These are phyloP conservation scores for Moniliella sp. DNA, from an alignment of 1,284 basidiomycete species.

Conservation along the genomic window DNA sequence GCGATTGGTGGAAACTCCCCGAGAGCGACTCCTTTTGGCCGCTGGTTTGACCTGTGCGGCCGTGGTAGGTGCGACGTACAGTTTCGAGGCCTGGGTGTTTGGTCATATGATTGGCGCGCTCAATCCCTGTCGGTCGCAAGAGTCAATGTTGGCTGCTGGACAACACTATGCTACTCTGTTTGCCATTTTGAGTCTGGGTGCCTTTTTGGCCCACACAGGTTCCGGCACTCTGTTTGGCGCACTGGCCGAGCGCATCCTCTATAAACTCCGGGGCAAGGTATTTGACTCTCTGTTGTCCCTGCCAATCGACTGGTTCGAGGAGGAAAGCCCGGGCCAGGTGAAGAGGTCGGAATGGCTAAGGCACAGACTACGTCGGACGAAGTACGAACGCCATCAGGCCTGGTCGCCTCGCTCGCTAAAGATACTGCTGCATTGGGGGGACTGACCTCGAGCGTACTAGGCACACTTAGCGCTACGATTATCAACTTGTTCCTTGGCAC, in stretches of 20 bases:
- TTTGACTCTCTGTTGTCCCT: constrained; percentile 14
- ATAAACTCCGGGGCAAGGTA: constrained; percentile 9
- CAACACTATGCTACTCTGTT: constrained; percentile 15
- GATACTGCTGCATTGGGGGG: constrained; percentile 19
- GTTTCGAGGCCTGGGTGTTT: constrained; percentile 20
- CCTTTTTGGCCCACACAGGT: constrained; percentile 14
- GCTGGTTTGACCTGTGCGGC: constrained; percentile 12
- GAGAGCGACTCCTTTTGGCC: constrained; percentile 9
- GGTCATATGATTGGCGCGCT: constrained; percentile 23
- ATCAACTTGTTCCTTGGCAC: constrained; percentile 19
- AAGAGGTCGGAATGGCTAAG: no score
- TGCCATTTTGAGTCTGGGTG: constrained; percentile 17
- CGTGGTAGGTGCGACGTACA: constrained; percentile 21
- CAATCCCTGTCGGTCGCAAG: constrained; percentile 15
- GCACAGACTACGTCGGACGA: not conserved
- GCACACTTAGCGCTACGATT: constrained; percentile 21
- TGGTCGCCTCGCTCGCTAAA: constrained; percentile 15
- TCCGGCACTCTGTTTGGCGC: constrained; percentile 16
- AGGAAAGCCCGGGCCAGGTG: no score
- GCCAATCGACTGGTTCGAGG: constrained; percentile 13
- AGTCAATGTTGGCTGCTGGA: constrained; percentile 7
- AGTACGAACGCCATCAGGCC: constrained; percentile 7
- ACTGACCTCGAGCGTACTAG: constrained; percentile 16
- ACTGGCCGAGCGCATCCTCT: constrained; percentile 18
- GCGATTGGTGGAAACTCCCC: no score